Conservation (phyloP, 257 asterid species). For the Asclepias syriaca region DNA sequence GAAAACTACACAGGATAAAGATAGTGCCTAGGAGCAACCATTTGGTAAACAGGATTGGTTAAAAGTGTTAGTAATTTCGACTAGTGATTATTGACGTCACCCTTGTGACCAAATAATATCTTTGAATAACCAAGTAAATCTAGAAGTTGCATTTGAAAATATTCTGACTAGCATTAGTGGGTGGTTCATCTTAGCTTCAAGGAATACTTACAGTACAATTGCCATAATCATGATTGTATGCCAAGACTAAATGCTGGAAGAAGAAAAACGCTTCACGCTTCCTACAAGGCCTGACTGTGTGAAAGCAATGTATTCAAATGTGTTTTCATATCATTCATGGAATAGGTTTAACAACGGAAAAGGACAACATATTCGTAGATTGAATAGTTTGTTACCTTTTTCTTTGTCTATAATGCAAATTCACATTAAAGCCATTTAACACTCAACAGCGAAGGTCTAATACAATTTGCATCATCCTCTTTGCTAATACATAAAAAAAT, state of each 20-base stretch:
- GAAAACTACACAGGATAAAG: background rate
- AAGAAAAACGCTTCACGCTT: conserved; percentile 7
- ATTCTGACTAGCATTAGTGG: conserved; percentile 10
- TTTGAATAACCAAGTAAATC: conserved; percentile 12
- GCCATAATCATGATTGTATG: conserved; percentile 7
- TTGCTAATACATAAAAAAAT: background rate
- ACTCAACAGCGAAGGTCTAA: background rate
- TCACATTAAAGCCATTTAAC: background rate
- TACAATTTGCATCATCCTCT: background rate
- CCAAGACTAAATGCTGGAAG: conserved; percentile 10
- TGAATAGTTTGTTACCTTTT: background rate
- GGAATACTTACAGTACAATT: conserved; percentile 10
- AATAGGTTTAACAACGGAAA: background rate
- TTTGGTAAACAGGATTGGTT: background rate
- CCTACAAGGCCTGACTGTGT: background rate
- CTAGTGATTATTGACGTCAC: conserved; percentile 10
- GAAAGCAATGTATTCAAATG: conserved; percentile 5
- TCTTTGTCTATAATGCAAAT: conserved; percentile 1
- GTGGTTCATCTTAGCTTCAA: conserved; percentile 9
- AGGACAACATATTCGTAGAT: background rate
- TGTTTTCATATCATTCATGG: conserved; percentile 1
- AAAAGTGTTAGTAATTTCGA: conserved; percentile 9
- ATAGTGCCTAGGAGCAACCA: background rate
- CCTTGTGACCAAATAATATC: conserved; percentile 12
- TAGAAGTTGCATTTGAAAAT: background rate